These are phyloP conservation scores for Sporothrix pseudoabietina DNA, from an alignment of 2,329 filamentous ascomycete genomes.

Conservation along the genomic window DNA sequence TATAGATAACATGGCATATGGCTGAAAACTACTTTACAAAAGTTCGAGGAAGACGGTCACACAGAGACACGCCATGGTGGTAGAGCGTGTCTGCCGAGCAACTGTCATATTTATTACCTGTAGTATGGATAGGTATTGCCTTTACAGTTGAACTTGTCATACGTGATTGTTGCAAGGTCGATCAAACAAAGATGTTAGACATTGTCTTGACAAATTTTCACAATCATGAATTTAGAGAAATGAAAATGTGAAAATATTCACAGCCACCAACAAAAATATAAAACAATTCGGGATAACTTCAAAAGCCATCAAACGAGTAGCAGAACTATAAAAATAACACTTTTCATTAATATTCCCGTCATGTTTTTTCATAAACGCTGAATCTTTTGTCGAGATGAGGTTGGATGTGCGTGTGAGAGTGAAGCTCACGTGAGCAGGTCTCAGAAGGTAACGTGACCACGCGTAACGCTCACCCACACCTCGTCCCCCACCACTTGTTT, in stretches of 20 bases:
- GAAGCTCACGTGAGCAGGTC: slow-evolving; percentile 19
- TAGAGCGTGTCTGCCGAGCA: not conserved
- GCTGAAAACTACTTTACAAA: not conserved
- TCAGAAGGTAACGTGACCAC: slow-evolving; percentile 21
- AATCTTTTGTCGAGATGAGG: not conserved
- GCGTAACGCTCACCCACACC: slow-evolving; percentile 7
- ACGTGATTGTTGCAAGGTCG: no score
- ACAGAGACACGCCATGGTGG: not conserved
- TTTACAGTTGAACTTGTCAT: not conserved
- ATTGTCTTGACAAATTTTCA: not conserved
- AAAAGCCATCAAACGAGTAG: no score
- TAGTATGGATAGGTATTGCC: not conserved
- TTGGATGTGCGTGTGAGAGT: not conserved
- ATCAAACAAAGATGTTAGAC: not conserved
- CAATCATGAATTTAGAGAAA: not conserved
- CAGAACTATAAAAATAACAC: not conserved
- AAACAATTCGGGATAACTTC: not conserved
- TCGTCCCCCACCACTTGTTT: not conserved
- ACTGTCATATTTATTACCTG: not conserved
- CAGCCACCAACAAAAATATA: not conserved
- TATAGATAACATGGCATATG: not conserved
- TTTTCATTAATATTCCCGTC: not conserved
- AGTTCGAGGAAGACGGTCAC: not conserved
- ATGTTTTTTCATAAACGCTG: not conserved
- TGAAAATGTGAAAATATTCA: not conserved